A percentile compares a stretch with the other conserved stretches of the same genome.
Conservation (phyloP, 495 filamentous ascomycete species). For the Aspergillus nanangensis region DNA sequence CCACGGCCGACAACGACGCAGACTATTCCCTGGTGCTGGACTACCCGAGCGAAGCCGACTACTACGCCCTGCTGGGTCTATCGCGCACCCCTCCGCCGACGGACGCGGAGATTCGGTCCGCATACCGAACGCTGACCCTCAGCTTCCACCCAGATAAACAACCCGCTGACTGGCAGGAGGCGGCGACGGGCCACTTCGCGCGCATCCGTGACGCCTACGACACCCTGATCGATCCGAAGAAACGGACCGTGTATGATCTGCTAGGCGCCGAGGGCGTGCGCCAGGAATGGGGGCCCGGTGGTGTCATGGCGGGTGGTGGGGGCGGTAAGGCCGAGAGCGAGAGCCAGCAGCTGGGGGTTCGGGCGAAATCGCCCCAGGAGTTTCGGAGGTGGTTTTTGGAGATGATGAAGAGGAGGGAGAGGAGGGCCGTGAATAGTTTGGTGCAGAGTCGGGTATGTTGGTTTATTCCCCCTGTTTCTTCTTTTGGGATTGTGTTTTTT, state of each 20-base stretch:
- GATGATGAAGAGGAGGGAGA: conserved; percentile 40
- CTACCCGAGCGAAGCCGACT: conserved; percentile 36
- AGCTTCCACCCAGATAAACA: conserved; percentile 58
- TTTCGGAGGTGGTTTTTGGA: conserved; percentile 49
- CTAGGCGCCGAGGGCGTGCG: conserved; percentile 42
- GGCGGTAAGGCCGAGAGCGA: conserved; percentile 23
- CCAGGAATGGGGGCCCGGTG: conserved; percentile 34
- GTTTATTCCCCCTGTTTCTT: not conserved
- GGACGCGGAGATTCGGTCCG: conserved; percentile 45
- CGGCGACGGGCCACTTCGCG: conserved; percentile 45
- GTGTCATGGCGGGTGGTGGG: conserved; percentile 31
- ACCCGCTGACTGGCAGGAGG: conserved; percentile 39
- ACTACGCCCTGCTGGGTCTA: conserved; percentile 50
- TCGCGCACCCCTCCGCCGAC: conserved; percentile 39
- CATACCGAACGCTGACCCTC: conserved; percentile 49
- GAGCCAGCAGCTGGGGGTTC: conserved; percentile 34
- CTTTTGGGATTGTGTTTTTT: no score
- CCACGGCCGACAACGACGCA: conserved; percentile 16
- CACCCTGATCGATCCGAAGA: conserved; percentile 49
- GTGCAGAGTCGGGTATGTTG: conserved; percentile 39
- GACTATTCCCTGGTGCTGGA: not conserved
- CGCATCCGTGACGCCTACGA: conserved; percentile 50
- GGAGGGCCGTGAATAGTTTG: conserved; percentile 36
- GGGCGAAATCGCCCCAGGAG: conserved; percentile 39
- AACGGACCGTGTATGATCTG: conserved; percentile 52